phyloP scores from a whole-genome alignment of 345 rosid genomes.

The Eucalyptus regnans region DNA sequence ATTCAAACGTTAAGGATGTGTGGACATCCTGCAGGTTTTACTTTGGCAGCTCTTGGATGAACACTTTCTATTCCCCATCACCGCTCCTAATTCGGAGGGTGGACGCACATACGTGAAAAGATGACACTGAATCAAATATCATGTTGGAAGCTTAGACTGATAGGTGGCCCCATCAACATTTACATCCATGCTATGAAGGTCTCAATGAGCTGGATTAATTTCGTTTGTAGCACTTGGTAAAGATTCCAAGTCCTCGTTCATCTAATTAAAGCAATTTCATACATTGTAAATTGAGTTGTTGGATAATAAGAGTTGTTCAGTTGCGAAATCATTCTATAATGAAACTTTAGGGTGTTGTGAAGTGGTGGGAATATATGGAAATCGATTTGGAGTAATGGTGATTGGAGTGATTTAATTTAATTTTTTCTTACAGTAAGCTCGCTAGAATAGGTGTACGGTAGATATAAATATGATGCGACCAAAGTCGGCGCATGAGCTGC shows the following conservation, averaged over 20 bases:
- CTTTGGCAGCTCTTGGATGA: background rate
- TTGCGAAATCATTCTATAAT: background rate
- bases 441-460: background rate
- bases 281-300: background rate
- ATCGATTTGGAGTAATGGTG: background rate
- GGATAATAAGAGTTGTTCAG: background rate
- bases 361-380: background rate
- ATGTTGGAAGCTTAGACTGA: too few relatives aligned
- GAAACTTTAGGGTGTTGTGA: background rate
- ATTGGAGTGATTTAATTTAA: background rate
- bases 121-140: too few relatives aligned
- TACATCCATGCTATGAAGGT: background rate
- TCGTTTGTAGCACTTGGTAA: background rate
- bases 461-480: background rate
- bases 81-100: too few relatives aligned
- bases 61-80: background rate
- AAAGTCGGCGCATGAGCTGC: background rate
- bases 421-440: background rate
- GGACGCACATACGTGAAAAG: too few relatives aligned
- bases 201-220: background rate
- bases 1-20: background rate
- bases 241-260: background rate
- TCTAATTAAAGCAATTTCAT: background rate
- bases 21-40: background rate
- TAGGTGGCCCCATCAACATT: background rate